Base-by-base conservation (phyloP, 169 alveolate genomes). In the Cryptosporidium viatorum region DNA sequence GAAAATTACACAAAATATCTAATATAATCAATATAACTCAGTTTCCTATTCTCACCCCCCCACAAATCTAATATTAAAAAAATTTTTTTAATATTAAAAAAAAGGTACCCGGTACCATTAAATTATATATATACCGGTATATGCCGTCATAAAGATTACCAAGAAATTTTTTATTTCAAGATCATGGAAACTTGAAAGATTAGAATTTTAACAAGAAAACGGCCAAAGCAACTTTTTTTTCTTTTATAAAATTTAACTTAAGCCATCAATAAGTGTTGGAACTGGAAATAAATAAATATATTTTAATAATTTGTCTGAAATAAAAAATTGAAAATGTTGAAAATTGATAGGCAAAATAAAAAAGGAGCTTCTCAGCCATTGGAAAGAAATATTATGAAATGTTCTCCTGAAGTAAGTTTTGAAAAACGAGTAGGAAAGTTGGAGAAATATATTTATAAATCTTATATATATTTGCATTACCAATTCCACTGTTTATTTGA, bases 341-440 rank as follows among this genome's bases (percentile, higher is more conserved):
- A 29, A 59, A 65, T 80, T n/a, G 89, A 80, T 39, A 80, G 62
- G 26, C 75, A 59, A 26, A 62, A 45, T 18, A 80, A 80, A 50
- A 80, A 80, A 16, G 89, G 89, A 23, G 67, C 70, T 6, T 48
- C 29, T 18, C 89, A 80, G 48, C 89, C 89, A n/a, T 65, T 80
- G n/a, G 89, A 80, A 31, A 80, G 75, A 43, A 80, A 80, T 62
- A 65, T 80, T 12, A 60, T 80, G 80, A 80, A 62, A 31, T 60
- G 80, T 62, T 59, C 89, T 3, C 50, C 89, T 21, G 80, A 80
- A 50, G 89, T 80, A 80, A 29, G 67, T 55, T 55, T 8, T n/a
- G 12, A 26, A 59, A 55, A 59, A 8, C 7, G 8, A 39, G 71
- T 55, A 21, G 71, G 21, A 48, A 48, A 14, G 55, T 48, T 48